These are phyloP conservation scores for Vachellia collinsii DNA, from an alignment of 306 rosid genomes.

Conservation along the genomic window DNA sequence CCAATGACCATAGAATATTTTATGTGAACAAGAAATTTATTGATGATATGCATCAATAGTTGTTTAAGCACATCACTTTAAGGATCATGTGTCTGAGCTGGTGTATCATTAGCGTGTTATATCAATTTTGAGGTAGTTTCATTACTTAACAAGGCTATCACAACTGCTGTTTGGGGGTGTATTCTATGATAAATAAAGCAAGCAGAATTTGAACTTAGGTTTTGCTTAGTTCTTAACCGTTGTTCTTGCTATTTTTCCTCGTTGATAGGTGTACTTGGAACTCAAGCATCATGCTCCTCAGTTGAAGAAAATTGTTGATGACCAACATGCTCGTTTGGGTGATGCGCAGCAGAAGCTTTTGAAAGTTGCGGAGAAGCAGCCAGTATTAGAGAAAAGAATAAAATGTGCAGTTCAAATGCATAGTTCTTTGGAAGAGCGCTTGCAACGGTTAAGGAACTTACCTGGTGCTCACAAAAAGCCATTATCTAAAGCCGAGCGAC, in stretches of 20 bases:
- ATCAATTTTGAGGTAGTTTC: conserved; percentile 17
- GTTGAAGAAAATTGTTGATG: conserved; percentile 73
- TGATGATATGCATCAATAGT: conserved; percentile 17
- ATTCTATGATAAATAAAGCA: conserved; percentile 10
- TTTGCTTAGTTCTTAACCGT: conserved; percentile 23
- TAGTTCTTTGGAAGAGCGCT: conserved; percentile 72
- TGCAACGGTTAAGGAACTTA: conserved; percentile 65
- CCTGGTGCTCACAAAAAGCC: conserved; percentile 84
- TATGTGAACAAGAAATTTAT: conserved; percentile 4
- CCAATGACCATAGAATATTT: conserved; percentile 14
- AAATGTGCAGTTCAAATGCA: conserved; percentile 62
- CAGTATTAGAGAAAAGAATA: conserved; percentile 57
- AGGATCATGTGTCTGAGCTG: conserved; percentile 23
- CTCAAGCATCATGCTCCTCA: conserved; percentile 88
- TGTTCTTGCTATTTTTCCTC: conserved; percentile 17
- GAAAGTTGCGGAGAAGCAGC: conserved; percentile 65
- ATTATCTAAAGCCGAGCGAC: conserved; percentile 82
- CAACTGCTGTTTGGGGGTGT: not conserved
- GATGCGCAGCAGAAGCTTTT: conserved; percentile 61
- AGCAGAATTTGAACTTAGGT: conserved; percentile 13
- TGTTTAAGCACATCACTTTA: conserved; percentile 10
- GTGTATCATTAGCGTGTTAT: conserved; percentile 6
- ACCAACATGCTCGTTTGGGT: conserved; percentile 69
- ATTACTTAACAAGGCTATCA: conserved; percentile 6
- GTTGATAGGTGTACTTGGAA: conserved; percentile 75